phyloP scores from a whole-genome alignment of 2,329 filamentous ascomycete genomes.

The Xylariaceae sp. region DNA sequence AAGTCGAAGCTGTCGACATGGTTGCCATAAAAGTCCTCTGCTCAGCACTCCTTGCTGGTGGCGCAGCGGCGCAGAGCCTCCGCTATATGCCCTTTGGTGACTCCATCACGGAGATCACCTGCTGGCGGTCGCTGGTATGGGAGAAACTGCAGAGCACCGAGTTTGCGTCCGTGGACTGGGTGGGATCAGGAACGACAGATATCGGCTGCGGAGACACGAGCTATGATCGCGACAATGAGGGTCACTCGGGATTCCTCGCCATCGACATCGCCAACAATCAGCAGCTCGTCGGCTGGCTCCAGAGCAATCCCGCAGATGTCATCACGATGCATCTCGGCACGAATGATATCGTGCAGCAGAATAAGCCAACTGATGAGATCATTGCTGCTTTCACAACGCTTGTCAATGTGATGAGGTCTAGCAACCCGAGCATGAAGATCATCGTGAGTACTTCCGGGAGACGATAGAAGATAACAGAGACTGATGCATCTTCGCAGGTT shows the following conservation, averaged over 20 bases:
- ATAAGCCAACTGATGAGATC: slow-evolving; percentile 35
- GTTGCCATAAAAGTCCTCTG: slow-evolving; percentile 23
- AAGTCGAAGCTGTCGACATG: slow-evolving; percentile 15
- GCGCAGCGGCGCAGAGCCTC: slow-evolving; percentile 27
- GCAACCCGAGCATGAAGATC: slow-evolving; percentile 40
- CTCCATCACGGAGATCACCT: slow-evolving; percentile 41
- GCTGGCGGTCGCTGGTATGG: slow-evolving; percentile 41
- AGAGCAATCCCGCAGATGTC: slow-evolving; percentile 39
- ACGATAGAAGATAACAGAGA: background rate
- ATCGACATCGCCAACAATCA: slow-evolving; percentile 40
- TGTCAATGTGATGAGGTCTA: slow-evolving; percentile 35
- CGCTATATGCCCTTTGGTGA: slow-evolving; percentile 41
- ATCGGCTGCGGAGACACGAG: slow-evolving; percentile 35
- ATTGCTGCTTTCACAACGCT: slow-evolving; percentile 38
- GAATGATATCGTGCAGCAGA: slow-evolving; percentile 40
- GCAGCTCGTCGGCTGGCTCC: slow-evolving; percentile 40
- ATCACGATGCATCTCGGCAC: slow-evolving; percentile 44
- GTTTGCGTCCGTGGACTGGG: slow-evolving; percentile 36
- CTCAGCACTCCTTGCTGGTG: slow-evolving; percentile 15
- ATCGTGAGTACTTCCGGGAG: slow-evolving; percentile 31
- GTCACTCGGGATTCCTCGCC: slow-evolving; percentile 40
- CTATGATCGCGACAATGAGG: slow-evolving; percentile 42
- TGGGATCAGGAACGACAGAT: slow-evolving; percentile 31
- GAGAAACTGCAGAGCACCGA: slow-evolving; percentile 37
- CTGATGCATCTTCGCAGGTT: slow-evolving; percentile 28